phyloP scores from a whole-genome alignment of 1,139 yeast genomes.

The Meyerozyma sp. region DNA sequence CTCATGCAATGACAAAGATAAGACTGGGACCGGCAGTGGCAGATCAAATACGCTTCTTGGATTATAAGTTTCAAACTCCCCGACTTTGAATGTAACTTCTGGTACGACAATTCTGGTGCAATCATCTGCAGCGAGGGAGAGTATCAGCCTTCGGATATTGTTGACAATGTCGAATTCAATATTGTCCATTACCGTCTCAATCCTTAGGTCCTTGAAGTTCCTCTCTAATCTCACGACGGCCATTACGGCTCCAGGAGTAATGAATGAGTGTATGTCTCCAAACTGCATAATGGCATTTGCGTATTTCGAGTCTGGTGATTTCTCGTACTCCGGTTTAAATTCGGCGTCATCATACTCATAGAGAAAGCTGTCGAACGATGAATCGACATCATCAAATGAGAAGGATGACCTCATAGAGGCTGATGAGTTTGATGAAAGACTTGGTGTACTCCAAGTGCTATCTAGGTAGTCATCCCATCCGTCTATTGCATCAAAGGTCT shows the following conservation, averaged over 20 bases:
- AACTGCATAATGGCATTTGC: conserved; percentile 53
- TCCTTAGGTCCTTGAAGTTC: conserved; percentile 29
- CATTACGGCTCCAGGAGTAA: conserved; percentile 32
- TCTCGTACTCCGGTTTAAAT: conserved; percentile 34
- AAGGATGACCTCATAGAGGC: background rate
- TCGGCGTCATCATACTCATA: conserved; percentile 37
- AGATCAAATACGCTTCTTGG: conserved; percentile 13
- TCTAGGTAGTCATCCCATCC: conserved; percentile 13
- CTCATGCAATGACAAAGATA: conserved; percentile 25
- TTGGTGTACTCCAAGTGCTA: conserved; percentile 2
- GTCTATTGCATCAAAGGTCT: conserved; percentile 1
- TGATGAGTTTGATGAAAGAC: conserved; percentile 1
- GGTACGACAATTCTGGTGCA: conserved; percentile 53
- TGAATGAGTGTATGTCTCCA: conserved; percentile 34
- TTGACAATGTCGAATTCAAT: conserved; percentile 59
- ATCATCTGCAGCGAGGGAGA: conserved; percentile 29
- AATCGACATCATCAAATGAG: conserved; percentile 9
- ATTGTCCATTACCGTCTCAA: conserved; percentile 53
- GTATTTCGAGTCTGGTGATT: conserved; percentile 43
- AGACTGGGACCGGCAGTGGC: conserved; percentile 15
- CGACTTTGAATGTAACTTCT: conserved; percentile 39
- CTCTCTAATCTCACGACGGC: conserved; percentile 25
- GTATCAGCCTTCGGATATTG: conserved; percentile 31
- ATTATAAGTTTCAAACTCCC: conserved; percentile 23
- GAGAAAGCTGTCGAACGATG: background rate